Base-by-base conservation (phyloP, 352 stramenopile species). In the Pythium insidiosum region DNA sequence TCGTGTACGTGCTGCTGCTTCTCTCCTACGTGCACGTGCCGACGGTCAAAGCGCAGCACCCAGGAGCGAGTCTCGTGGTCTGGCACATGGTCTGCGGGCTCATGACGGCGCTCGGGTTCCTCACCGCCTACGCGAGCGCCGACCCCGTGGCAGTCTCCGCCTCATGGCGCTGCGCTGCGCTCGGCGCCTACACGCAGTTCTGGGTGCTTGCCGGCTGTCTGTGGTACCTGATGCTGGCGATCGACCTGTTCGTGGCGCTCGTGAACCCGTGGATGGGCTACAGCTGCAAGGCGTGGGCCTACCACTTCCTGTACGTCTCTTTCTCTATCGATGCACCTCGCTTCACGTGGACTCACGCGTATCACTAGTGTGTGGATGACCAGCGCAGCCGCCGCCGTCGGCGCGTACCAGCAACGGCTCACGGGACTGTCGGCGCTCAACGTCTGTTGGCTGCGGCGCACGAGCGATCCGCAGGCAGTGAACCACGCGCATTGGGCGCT, bases 201-300 rank as follows among this genome's bases (percentile, higher is more conserved):
- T 93, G 87, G 54, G 26, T 84, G 15, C 58, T 89, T 12, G 72
- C 73, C 1, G 67, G 74, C 30, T 63, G 46, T n/a, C 53, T 63
- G 6, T 93, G 80, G 80, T 90, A 90, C 56, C 59, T 90, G 38
- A 93, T 90, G 80, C 67, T 93, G 21, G 71, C 80, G 29, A 44
- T 90, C 22, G 80, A 90, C 50, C 66, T 93, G 42, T 70, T 93
- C 16, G 73, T 93, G 46, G 80, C 77, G 40, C 73, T 93, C 34
- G 77, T 93, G 34, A 90, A 93, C 52, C 80, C 80, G 6, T 90
- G 80, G 80, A 90, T 90, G 75, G 77, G 80, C 39, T 93, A 93
- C 57, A 66, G 73, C 11, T 88, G 79, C 69, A 93, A 93, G 48
- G 68, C 77, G 13, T 86, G 80, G 75, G 61, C 74, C 20, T 90